Evolutionary conservation across 495 filamentous ascomycete genomes (phyloP).

Genomic region (Corynascus novoguineensis): DNA sequence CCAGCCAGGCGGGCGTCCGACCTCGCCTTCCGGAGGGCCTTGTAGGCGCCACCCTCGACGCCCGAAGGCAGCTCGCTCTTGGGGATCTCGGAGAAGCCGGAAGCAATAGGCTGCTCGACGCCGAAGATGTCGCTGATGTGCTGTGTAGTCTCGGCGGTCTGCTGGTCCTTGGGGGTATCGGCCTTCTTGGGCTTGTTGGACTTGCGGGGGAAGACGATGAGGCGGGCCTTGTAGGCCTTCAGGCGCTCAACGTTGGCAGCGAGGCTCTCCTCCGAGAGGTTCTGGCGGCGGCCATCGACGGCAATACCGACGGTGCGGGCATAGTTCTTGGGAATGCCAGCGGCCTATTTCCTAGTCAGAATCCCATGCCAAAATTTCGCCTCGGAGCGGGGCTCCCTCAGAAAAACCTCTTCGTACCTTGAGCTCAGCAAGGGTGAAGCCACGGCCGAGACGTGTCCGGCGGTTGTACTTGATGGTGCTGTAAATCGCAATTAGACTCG

Average conservation of each 20-base stretch:
- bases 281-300: constrained; percentile 92
- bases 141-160: constrained; percentile 59
- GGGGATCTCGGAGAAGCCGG: constrained; percentile 69
- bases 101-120: constrained; percentile 56
- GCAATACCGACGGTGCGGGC: constrained; percentile 94
- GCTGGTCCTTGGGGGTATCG: constrained; percentile 85
- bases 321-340: constrained; percentile 89
- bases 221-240: constrained; percentile 85
- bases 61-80: constrained; percentile 71
- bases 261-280: constrained; percentile 91
- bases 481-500: constrained; percentile 27
- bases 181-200: constrained; percentile 82
- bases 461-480: constrained; percentile 89
- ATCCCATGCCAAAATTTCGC: background rate
- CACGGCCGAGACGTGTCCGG: constrained; percentile 90
- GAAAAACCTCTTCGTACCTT: constrained; percentile 62
- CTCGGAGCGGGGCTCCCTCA: background rate
- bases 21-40: constrained; percentile 76
- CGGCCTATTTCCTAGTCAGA: constrained; percentile 59
- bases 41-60: constrained; percentile 75
- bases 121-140: constrained; percentile 57
- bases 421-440: constrained; percentile 93
- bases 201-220: constrained; percentile 98
- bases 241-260: constrained; percentile 91
- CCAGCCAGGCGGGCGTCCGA: constrained; percentile 76